Conservation (phyloP, 495 filamentous ascomycete species). For the Penicillium paxilli region DNA sequence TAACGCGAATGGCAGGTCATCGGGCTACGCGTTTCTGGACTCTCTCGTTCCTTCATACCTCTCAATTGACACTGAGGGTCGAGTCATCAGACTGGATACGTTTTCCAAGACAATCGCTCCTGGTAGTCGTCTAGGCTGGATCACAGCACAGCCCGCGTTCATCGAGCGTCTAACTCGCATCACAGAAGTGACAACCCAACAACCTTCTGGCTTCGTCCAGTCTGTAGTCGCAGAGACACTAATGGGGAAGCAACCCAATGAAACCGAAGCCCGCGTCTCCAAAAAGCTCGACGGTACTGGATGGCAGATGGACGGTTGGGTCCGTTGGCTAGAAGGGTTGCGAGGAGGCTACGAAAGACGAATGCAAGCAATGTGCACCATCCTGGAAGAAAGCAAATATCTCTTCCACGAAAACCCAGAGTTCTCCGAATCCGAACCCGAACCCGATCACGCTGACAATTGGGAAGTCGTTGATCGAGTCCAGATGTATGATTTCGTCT, state of each 20-base stretch:
- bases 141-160: slow-evolving; percentile 75
- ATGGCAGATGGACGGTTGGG: slow-evolving; percentile 86
- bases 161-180: slow-evolving; percentile 73
- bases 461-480: slow-evolving; percentile 68
- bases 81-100: slow-evolving; percentile 81
- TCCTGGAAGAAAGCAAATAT: slow-evolving; percentile 65
- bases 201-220: slow-evolving; percentile 88
- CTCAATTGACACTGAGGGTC: slow-evolving; percentile 78
- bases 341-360: slow-evolving; percentile 78
- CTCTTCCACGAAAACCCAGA: slow-evolving; percentile 48
- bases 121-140: slow-evolving; percentile 74
- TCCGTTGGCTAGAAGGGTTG: slow-evolving; percentile 83
- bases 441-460: slow-evolving; percentile 48
- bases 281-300: slow-evolving; percentile 41
- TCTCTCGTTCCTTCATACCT: slow-evolving; percentile 77
- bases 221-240: slow-evolving; percentile 74
- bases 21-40: slow-evolving; percentile 77
- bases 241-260: slow-evolving; percentile 59
- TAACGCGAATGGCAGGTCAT: slow-evolving; percentile 54
- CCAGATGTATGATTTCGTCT: slow-evolving; percentile 68
- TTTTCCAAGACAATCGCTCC: slow-evolving; percentile 84
- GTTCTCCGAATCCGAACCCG: slow-evolving; percentile 32
- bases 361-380: slow-evolving; percentile 72
- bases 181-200: slow-evolving; percentile 72
- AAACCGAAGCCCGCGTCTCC: slow-evolving; percentile 19